Evolutionary conservation across 768 basidiomycete species (phyloP).

Genomic region (Agrocybe praecox): DNA sequence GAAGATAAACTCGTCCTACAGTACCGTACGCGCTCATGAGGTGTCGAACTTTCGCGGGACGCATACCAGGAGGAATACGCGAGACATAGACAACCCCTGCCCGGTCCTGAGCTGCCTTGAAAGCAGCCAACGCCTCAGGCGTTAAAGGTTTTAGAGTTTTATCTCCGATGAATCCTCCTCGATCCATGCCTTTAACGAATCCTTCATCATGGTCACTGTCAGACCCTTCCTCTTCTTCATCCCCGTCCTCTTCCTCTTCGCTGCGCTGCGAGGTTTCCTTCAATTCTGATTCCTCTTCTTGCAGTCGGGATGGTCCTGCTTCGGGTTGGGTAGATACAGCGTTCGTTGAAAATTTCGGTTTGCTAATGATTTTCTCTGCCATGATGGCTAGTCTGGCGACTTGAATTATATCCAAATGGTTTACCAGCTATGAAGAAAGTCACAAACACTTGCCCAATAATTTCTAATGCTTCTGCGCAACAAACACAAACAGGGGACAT

Average conservation of each 20-base stretch:
- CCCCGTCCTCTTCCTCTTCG: slow-evolving; percentile 14
- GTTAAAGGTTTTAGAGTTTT: slow-evolving; percentile 75
- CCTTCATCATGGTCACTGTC: slow-evolving; percentile 29
- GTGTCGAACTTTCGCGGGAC: slow-evolving; percentile 92
- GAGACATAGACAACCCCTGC: slow-evolving; percentile 95
- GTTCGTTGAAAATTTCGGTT: not conserved
- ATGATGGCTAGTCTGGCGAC: not conserved
- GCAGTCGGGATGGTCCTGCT: slow-evolving; percentile 18
- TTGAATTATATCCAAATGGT: not conserved
- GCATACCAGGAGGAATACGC: slow-evolving; percentile 97
- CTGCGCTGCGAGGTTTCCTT: not conserved
- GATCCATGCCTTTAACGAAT: slow-evolving; percentile 53
- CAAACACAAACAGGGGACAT: slow-evolving; percentile 4
- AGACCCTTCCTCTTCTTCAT: slow-evolving; percentile 21
- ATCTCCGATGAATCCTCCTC: slow-evolving; percentile 59
- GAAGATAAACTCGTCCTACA: slow-evolving; percentile 89
- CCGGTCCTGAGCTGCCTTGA: slow-evolving; percentile 69
- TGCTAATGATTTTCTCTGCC: slow-evolving; percentile 2
- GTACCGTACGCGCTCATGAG: slow-evolving; percentile 90
- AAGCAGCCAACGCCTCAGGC: slow-evolving; percentile 72
- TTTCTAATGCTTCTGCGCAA: not conserved
- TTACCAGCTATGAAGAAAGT: not conserved
- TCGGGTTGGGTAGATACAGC: not conserved
- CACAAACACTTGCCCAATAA: not conserved
- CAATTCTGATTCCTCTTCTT: slow-evolving; percentile 1